phyloP scores from a whole-genome alignment of 75 land plant species.

The Sequoiadendron giganteum region DNA sequence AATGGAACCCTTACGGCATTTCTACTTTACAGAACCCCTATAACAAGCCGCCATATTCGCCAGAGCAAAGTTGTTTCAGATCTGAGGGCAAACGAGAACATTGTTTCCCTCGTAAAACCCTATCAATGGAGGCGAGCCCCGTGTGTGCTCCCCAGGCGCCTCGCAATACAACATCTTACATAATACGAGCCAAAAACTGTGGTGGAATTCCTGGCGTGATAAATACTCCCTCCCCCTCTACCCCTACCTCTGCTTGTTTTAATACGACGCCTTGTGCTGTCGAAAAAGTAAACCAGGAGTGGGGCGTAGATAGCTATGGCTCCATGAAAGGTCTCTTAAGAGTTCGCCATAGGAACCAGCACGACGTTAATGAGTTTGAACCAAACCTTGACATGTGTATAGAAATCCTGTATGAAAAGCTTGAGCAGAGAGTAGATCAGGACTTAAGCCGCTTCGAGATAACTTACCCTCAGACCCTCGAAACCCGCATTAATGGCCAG shows the following conservation, averaged over 20 bases:
- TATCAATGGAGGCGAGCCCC: not conserved
- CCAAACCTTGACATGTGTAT: not conserved
- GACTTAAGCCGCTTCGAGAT: constrained; percentile 42
- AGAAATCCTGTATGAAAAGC: not conserved
- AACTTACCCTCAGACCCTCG: constrained; percentile 15
- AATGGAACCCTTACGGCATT: not conserved
- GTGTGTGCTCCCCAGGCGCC: constrained; percentile 11
- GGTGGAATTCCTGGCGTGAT: constrained; percentile 11
- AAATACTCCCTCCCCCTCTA: constrained; percentile 16
- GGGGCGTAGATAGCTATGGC: constrained; percentile 40
- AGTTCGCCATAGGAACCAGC: constrained; percentile 3
- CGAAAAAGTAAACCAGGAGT: constrained; percentile 23
- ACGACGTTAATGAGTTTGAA: not conserved
- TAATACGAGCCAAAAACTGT: constrained; percentile 15
- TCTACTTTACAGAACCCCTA: not conserved
- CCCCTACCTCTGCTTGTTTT: constrained; percentile 26
- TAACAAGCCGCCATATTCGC: not conserved
- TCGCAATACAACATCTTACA: constrained; percentile 19
- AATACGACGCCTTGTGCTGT: constrained; percentile 12
- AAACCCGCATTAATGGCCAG: constrained; percentile 19
- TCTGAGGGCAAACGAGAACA: not conserved
- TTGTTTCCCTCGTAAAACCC: not conserved
- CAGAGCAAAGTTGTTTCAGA: not conserved
- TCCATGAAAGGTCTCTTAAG: constrained; percentile 45
- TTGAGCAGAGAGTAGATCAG: constrained; percentile 38